Base-by-base conservation (phyloP, 2,329 filamentous ascomycete genomes). In the Aphanoascus verrucosus region DNA sequence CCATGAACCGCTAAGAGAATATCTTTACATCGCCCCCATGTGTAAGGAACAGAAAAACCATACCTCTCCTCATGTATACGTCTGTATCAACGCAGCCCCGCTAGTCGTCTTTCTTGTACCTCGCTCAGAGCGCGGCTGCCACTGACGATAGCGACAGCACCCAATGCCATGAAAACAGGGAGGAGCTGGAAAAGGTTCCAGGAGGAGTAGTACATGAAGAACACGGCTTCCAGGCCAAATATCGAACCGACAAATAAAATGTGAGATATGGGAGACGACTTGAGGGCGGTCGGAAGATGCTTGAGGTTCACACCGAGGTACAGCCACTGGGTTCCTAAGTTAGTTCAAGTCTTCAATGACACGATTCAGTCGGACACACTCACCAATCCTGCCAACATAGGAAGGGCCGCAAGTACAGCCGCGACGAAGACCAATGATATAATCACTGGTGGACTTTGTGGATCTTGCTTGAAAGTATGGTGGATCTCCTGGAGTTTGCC, bases 141-240 rank as follows among this genome's bases (percentile, higher is more conserved):
- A 67, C 88, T 95, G 58, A 97, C 70, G 66, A 94, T 88, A 9
- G 87, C 81, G 52, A 89, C 79, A 23, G 79, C 71, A 14, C 83
- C 82, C 31, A 93, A 79, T 42, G 83, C 72, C 34, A 76, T 76
- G 52, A 85, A 82, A 23, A 82, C 83, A 3, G 89, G 90, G 48
- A 98, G 76, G 12, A 82, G 82, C 74, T 95, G 85, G 77, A 97
- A 95, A 44, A 98, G 76, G 65, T 84, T 95, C 90, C 91, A 96
- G 65, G 74, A 81, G 51, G 80, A 85, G 72, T 97, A 97, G 78
- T 98, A 98, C 60, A 95, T 73, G 75, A 93, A 91, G 73, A 98
- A 96, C 54, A 95, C 83, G 14, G 80, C 86, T 70, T 98, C 93
- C 76, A 98, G 86, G 19, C 83, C 82, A 38, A 95, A 57, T 53